Percentiles rank a stretch among this genome's conserved stretches.
Conservation (phyloP, 129 eudicot species). For the Flaveria ramosissima region DNA sequence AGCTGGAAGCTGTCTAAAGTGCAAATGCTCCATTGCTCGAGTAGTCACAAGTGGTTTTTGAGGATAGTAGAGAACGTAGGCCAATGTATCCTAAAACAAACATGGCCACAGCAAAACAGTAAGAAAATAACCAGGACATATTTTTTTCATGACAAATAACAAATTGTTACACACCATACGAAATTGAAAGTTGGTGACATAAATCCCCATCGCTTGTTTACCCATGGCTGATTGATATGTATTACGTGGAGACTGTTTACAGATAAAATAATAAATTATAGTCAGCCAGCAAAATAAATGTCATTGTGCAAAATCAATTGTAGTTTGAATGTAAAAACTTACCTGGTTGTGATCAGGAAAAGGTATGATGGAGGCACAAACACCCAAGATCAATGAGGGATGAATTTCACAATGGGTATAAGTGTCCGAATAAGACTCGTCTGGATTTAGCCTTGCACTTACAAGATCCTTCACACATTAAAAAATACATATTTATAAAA, state of each 20-base stretch:
- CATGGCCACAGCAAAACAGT: not conserved
- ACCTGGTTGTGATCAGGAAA: conserved; percentile 3
- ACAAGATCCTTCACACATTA: not conserved
- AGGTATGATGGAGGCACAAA: conserved; percentile 3
- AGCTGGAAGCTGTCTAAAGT: conserved; percentile 96
- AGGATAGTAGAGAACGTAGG: conserved; percentile 92
- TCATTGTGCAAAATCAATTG: not conserved
- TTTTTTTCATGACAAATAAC: not conserved
- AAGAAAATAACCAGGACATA: not conserved
- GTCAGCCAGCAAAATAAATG: not conserved
- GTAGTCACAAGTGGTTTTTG: conserved; percentile 98
- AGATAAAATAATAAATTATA: not conserved
- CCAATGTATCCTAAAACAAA: conserved; percentile 78
- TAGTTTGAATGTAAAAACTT: not conserved
- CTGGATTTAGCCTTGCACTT: conserved; percentile 2
- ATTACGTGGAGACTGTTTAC: conserved; percentile 63
- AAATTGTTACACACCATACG: conserved; percentile 48
- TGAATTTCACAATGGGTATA: conserved; percentile 6
- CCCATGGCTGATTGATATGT: conserved; percentile 77
- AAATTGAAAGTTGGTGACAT: conserved; percentile 65
- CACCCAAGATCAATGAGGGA: conserved; percentile 1
- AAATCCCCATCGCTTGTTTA: conserved; percentile 88
- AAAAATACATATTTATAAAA: not conserved
- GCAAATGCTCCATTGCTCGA: conserved; percentile 98
- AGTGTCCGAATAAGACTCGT: not conserved